Base-by-base conservation (phyloP, 495 filamentous ascomycete genomes). In the Daldinia vernicosa region DNA sequence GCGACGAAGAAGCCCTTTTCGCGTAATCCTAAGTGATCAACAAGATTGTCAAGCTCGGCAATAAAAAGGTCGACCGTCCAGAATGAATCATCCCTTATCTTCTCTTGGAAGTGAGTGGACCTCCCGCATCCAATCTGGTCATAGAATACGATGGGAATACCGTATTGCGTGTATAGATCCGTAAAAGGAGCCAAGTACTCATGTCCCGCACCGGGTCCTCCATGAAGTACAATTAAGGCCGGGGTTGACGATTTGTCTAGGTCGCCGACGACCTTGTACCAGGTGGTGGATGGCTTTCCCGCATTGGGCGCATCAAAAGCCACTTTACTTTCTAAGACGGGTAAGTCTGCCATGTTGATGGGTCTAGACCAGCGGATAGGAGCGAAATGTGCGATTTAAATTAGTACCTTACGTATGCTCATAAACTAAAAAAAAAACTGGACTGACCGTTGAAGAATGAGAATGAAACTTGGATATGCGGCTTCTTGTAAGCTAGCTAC, bases 111-210 rank as follows among this genome's bases (percentile, higher is more conserved):
- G 54, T 80, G 84, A 0, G 86, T 87, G 15, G 80, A 84, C 8
- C 72, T 53, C 2, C 85, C 85, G 72, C 81, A 85, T 30, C 85
- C 84, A 45, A 89, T 67, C 65, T 88, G 85, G 71, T 88, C 85
- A 66, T 89, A 89, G 67, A 87, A 74, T 11, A 89, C 74, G n/a
- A 87, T 72, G 4, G 86, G 82, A 32, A 80, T 81, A 53, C 69
- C 70, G 55, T 82, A 72, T 32, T 78, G 64, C 30, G 67, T 28
- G 60, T 77, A 65, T 7, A 84, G 67, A 24, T 84, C 78, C 3
- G 63, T 64, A n/a, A 85, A 66, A 0, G 82, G 78, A 3, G 76
- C 74, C 3, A 86, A 74, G 73, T 84, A 86, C 27, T 81, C 74
- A 62, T 85, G 81, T 14, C 76, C 75, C 7, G 75, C 80, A 11